Conservation (phyloP, 2,329 filamentous ascomycete species). For the Fusarium robinianum region DNA sequence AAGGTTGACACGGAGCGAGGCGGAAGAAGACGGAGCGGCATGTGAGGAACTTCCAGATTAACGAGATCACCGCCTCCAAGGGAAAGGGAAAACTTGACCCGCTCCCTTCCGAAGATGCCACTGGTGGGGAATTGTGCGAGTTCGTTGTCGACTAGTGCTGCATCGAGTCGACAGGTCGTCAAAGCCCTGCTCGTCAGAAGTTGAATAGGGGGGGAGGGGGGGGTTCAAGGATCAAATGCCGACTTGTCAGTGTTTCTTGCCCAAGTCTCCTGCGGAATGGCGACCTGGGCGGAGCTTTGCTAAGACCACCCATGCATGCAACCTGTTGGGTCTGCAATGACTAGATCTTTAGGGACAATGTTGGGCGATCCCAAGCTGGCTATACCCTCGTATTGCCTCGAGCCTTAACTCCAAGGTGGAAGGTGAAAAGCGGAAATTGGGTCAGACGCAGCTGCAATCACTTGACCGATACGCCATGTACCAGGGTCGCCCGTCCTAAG, state of each 20-base stretch:
- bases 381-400: constrained; percentile 27
- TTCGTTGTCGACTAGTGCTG: constrained; percentile 8
- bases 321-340: constrained; percentile 28
- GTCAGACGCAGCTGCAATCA: constrained; percentile 34
- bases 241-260: constrained; percentile 11
- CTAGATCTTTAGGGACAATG: constrained; percentile 11
- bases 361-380: constrained; percentile 23
- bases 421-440: constrained; percentile 20
- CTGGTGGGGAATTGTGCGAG: constrained; percentile 10
- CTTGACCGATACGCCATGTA: constrained; percentile 40
- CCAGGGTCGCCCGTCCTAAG: constrained; percentile 28
- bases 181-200: constrained; percentile 14
- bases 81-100: constrained; percentile 3
- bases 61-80: neutral
- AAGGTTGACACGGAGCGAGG: neutral
- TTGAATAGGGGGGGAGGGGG: constrained; percentile 11
- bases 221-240: constrained; percentile 11
- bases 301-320: constrained; percentile 31
- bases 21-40: neutral
- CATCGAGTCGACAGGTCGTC: constrained; percentile 8
- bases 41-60: neutral
- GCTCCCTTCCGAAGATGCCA: neutral
- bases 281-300: constrained; percentile 1
- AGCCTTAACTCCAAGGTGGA: constrained; percentile 21
- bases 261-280: constrained; percentile 15